phyloP scores from a whole-genome alignment of 352 stramenopile genomes.

The Pythium pyrilobum region DNA sequence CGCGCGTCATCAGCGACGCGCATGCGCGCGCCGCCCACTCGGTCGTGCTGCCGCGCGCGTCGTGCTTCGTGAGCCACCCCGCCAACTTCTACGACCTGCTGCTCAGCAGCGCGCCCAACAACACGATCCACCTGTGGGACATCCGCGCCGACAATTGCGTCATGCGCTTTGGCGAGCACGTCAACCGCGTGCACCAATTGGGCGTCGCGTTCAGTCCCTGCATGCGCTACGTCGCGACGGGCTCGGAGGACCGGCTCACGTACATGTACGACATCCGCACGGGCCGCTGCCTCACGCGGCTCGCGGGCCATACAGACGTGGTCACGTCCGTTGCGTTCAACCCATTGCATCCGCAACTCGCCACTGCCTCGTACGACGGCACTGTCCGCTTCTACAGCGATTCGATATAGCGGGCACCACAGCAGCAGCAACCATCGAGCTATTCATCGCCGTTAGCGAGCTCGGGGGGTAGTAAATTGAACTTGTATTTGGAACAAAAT shows the following conservation, averaged over 20 bases:
- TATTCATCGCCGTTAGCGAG: not conserved
- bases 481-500: conserved; percentile 36
- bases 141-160: conserved; percentile 82
- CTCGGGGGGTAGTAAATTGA: conserved; percentile 13
- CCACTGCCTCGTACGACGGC: conserved; percentile 68
- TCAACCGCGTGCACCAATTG: conserved; percentile 76
- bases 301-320: conserved; percentile 65
- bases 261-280: conserved; percentile 88
- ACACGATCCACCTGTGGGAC: conserved; percentile 78
- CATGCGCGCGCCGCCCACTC: conserved; percentile 59
- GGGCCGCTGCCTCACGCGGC: conserved; percentile 46
- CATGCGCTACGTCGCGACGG: conserved; percentile 86
- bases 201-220: conserved; percentile 81
- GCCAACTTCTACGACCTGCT: conserved; percentile 84
- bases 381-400: conserved; percentile 41
- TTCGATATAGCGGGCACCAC: too few relatives aligned
- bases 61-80: conserved; percentile 60
- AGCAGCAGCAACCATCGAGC: conserved; percentile 11
- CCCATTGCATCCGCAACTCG: conserved; percentile 74
- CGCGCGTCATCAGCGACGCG: conserved; percentile 56
- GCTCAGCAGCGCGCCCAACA: conserved; percentile 65
- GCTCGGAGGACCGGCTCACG: conserved; percentile 74
- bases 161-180: conserved; percentile 79
- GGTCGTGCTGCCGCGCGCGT: conserved; percentile 60
- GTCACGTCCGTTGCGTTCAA: conserved; percentile 79